A percentile compares a stretch with the other conserved stretches of the same genome.
Evolutionary conservation across 2,329 filamentous ascomycete species (phyloP).

Genomic region (Penicillium glabrum): DNA sequence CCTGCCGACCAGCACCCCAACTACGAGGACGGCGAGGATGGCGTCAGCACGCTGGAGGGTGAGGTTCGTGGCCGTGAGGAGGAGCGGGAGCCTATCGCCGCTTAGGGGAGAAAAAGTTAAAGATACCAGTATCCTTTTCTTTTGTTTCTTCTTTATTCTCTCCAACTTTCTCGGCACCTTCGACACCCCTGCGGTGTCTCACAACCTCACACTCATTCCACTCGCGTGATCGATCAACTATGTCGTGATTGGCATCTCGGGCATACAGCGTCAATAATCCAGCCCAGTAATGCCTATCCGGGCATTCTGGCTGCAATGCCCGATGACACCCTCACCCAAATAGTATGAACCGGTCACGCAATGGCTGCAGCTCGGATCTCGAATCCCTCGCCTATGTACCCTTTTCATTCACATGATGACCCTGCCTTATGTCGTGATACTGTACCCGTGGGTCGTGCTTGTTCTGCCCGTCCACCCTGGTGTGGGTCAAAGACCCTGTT

Average conservation of each 20-base stretch:
- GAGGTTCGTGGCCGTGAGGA: constrained; percentile 38
- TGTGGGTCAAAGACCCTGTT: constrained; percentile 2
- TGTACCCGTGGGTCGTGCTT: constrained; percentile 13
- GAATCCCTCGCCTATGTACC: not conserved
- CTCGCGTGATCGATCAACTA: not conserved
- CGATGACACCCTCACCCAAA: not conserved
- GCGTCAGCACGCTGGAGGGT: constrained; percentile 32
- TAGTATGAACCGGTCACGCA: not conserved
- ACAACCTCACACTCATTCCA: not conserved
- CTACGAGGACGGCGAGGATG: constrained; percentile 47
- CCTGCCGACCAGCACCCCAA: constrained; percentile 62
- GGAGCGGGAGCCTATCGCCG: constrained; percentile 33
- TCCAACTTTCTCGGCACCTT: not conserved
- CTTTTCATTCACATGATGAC: constrained; percentile 2
- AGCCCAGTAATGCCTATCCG: not conserved
- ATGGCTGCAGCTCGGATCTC: not conserved
- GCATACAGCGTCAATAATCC: not conserved
- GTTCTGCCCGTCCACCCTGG: not conserved
- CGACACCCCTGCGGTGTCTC: not conserved
- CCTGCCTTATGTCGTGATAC: constrained; percentile 18
- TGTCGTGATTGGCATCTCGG: not conserved
- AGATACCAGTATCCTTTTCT: not conserved
- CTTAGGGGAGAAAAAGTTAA: constrained; percentile 6
- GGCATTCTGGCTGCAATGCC: not conserved
- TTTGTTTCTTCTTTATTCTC: not conserved